A percentile compares a stretch with the other conserved stretches of the same genome.
These are phyloP conservation scores for Lepiota brunneoincarnata DNA, from an alignment of 768 basidiomycete species.

Conservation along the genomic window DNA sequence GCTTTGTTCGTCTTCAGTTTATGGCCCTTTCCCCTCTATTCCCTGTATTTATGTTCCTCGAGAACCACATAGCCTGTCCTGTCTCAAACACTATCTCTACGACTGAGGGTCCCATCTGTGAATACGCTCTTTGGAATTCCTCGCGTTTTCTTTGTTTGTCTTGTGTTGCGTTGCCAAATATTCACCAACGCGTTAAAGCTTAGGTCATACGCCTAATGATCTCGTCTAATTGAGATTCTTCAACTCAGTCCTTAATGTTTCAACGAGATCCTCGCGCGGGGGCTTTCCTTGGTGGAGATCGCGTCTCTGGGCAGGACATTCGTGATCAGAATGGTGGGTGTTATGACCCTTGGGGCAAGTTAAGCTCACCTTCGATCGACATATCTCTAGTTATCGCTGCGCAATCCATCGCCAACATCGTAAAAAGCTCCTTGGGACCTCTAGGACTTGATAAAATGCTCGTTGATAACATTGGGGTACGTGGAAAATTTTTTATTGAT, in stretches of 20 bases:
- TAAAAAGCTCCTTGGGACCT: constrained; percentile 95
- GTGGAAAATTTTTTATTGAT: constrained; percentile 23
- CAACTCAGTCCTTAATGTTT: constrained; percentile 49
- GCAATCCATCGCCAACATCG: constrained; percentile 94
- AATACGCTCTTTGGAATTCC: neutral
- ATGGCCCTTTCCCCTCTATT: neutral
- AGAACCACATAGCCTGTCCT: neutral
- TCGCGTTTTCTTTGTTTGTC: neutral
- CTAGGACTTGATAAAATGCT: constrained; percentile 96
- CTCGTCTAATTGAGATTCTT: constrained; percentile 5
- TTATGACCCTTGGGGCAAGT: constrained; percentile 14
- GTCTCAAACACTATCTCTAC: no score
- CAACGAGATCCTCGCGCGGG: constrained; percentile 91
- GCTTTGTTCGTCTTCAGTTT: neutral
- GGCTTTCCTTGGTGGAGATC: constrained; percentile 90
- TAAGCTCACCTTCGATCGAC: constrained; percentile 3
- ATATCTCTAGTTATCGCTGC: constrained; percentile 78
- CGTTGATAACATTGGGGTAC: constrained; percentile 94
- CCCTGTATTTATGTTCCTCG: constrained; percentile 4
- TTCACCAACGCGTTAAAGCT: neutral
- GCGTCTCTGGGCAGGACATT: constrained; percentile 93
- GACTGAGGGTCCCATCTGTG: neutral
- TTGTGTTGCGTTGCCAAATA: neutral
- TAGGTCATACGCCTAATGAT: constrained; percentile 6
- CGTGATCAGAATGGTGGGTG: constrained; percentile 91